A percentile compares a stretch with the other conserved stretches of the same genome.
Evolutionary conservation across 2,329 filamentous ascomycete genomes (phyloP).

Genomic region (Colletotrichum sidae): DNA sequence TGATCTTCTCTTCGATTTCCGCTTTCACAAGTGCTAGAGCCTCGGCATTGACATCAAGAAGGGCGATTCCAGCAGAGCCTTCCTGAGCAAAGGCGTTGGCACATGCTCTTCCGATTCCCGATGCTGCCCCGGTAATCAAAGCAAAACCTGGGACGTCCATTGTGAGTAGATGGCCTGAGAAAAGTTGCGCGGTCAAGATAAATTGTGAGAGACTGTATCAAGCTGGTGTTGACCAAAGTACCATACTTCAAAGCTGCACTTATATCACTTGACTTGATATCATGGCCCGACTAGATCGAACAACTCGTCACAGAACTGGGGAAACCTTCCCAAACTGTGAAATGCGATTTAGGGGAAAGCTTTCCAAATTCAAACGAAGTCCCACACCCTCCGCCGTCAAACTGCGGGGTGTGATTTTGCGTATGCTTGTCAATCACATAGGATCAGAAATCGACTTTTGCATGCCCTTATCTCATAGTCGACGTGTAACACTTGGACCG

Average conservation of each 20-base stretch:
- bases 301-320: background rate
- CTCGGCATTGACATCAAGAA: constrained; percentile 42
- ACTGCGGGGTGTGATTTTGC: background rate
- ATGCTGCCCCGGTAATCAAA: constrained; percentile 46
- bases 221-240: no score
- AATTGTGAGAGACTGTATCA: no score
- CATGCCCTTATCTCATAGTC: background rate
- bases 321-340: background rate
- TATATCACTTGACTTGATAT: no score
- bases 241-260: no score
- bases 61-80: constrained; percentile 43
- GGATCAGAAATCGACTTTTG: background rate
- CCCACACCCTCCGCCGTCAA: background rate
- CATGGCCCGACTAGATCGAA: background rate
- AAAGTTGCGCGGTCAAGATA: background rate
- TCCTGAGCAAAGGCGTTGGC: constrained; percentile 44
- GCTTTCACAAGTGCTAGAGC: constrained; percentile 29
- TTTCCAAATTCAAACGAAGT: constrained; percentile 3
- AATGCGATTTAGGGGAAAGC: background rate
- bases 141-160: constrained; percentile 48
- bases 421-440: constrained; percentile 6
- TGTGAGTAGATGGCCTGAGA: background rate
- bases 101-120: constrained; percentile 47
- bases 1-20: constrained; percentile 39
- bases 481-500: no score